These are phyloP conservation scores for Plantago ovata DNA, from an alignment of 257 asterid genomes.

Conservation along the genomic window DNA sequence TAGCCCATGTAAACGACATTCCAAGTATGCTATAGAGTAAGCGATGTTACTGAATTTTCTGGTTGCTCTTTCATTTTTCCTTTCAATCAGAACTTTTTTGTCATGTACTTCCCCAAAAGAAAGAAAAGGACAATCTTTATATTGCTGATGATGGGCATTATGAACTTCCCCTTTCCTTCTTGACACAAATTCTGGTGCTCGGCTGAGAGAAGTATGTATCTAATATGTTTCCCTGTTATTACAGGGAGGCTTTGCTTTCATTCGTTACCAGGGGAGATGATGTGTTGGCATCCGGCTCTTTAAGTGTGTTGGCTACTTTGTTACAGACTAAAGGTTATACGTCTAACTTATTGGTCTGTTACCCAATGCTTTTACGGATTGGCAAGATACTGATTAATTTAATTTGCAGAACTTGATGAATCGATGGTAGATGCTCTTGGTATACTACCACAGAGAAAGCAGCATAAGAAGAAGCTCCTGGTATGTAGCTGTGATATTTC, in stretches of 20 bases:
- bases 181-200: neutral
- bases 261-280: slow-evolving; percentile 75
- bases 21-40: neutral
- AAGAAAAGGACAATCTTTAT: too few species aligned
- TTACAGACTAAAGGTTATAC: slow-evolving; percentile 87
- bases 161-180: slow-evolving; percentile 11
- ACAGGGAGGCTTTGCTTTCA: slow-evolving; percentile 90
- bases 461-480: slow-evolving; percentile 85
- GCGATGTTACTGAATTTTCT: slow-evolving; percentile 4
- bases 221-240: slow-evolving; percentile 20
- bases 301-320: slow-evolving; percentile 77
- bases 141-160: neutral
- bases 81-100: too few species aligned
- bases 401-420: slow-evolving; percentile 82
- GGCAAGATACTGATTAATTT: slow-evolving; percentile 19
- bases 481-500: slow-evolving; percentile 42
- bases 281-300: slow-evolving; percentile 84
- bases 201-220: slow-evolving; percentile 8
- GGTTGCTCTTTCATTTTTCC: slow-evolving; percentile 10
- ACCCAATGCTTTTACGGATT: slow-evolving; percentile 20
- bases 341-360: slow-evolving; percentile 21
- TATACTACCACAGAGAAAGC: slow-evolving; percentile 94
- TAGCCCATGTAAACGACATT: neutral
- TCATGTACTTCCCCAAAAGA: too few species aligned
- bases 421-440: slow-evolving; percentile 97